Evolutionary conservation across 169 alveolate species (phyloP).

Genomic region (Plasmodium ovale): DNA sequence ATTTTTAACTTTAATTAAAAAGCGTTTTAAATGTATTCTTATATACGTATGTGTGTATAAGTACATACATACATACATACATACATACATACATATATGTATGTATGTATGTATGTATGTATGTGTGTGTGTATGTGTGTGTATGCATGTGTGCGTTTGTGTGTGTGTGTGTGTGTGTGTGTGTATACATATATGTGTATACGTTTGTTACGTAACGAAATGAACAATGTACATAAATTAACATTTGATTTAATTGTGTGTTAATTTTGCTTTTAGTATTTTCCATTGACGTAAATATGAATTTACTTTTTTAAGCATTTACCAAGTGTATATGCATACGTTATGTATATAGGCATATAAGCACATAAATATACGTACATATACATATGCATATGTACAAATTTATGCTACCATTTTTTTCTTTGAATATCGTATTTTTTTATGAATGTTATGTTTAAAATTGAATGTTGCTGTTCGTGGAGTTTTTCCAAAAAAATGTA

Average conservation of each 20-base stretch:
- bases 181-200: background rate
- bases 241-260: slow-evolving; percentile 22
- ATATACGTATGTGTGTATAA: slow-evolving; percentile 7
- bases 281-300: slow-evolving; percentile 12
- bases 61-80: slow-evolving; percentile 8
- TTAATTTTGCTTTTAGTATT: slow-evolving; percentile 28
- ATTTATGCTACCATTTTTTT: background rate
- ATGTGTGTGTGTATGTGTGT: slow-evolving; percentile 2
- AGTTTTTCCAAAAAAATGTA: slow-evolving; percentile 4
- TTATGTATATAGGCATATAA: background rate
- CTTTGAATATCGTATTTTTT: slow-evolving; percentile 7
- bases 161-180: slow-evolving; percentile 1
- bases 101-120: no score
- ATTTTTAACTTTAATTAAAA: slow-evolving; percentile 4
- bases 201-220: slow-evolving; percentile 14
- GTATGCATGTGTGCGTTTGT: no score
- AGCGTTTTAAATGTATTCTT: background rate
- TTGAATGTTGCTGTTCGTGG: slow-evolving; percentile 1
- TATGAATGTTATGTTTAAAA: background rate
- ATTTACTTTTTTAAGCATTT: slow-evolving; percentile 13
- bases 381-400: background rate
- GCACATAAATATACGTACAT: background rate
- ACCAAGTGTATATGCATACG: slow-evolving; percentile 34
- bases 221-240: slow-evolving; percentile 1
- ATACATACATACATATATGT: background rate